Base-by-base conservation (phyloP, 768 basidiomycete species). In the Tylopilus cervinicoccineus region DNA sequence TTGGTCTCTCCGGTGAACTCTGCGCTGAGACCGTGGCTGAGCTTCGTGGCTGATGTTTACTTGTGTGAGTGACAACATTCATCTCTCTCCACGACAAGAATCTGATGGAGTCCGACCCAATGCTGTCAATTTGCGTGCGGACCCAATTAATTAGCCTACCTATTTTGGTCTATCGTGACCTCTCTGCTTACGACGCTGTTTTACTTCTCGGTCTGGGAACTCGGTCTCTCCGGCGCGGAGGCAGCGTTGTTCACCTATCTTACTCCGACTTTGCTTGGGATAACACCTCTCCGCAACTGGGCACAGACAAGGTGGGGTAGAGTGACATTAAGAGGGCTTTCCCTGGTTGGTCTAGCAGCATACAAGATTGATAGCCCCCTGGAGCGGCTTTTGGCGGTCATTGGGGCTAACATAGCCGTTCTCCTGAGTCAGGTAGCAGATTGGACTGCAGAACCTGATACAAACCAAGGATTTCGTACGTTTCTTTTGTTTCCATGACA, bases 201-300 rank as follows among this genome's bases (percentile, higher is more conserved):
- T 71, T 94, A 93, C 68, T 94, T 91, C 70, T 92, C 88, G 22
- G 81, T 95, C 17, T 93, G 92, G 92, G 78, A 90, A 61, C 81
- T 93, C 16, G 89, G 86, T 23, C 75, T 94, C 26, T 81, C 87
- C 11, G 93, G 93, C 5, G 79, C 84, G 29, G 93, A 95, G 61
- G 72, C 89, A 14, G 78, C 90, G 0, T 68, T 91, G 4, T 70
- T 93, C 9, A 76, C 79, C 8, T 80, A 81, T 8, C 76, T 94
- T 23, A 81, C 91, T 0, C 88, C 90, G 0, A 53, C 76, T 6
- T 60, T 90, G 13, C 74, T 93, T 12, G 70, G 76, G 0, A 64
- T 77, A 34, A 57, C 72, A 2, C 62, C 72, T 1, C 34, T 85
- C 23, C 67, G 72, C 28, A 60, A 65, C 5, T 78, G 78, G 68